Evolutionary conservation across 805 yeast genomes (phyloP).

Genomic region (Saccharomycopsis fodiens): DNA sequence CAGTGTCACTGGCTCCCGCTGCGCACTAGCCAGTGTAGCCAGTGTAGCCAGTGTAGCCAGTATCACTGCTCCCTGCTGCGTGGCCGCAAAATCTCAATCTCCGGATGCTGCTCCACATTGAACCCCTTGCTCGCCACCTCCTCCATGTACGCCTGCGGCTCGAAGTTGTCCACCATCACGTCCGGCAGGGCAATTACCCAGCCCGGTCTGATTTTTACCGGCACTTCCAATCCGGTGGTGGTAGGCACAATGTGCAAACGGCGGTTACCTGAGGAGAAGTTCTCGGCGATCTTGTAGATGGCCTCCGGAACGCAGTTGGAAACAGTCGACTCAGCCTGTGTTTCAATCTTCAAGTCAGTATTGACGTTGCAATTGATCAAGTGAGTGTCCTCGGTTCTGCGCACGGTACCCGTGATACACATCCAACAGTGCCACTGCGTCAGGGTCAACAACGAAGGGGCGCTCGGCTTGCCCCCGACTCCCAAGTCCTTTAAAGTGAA

Average conservation of each 20-base stretch:
- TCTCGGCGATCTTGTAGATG: conserved; percentile 77
- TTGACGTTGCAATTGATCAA: conserved; percentile 88
- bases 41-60: no score
- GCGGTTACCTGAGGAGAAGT: conserved; percentile 75
- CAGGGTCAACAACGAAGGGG: conserved; percentile 47
- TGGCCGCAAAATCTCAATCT: conserved; percentile 77
- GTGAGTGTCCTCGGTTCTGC: conserved; percentile 77
- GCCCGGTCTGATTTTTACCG: conserved; percentile 66
- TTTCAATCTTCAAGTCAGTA: conserved; percentile 77
- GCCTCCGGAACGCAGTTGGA: conserved; percentile 61
- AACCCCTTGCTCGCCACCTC: conserved; percentile 39
- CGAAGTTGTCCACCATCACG: conserved; percentile 64
- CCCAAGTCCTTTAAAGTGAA: conserved; percentile 40
- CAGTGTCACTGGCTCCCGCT: no score
- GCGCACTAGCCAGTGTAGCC: no score
- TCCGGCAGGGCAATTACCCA: conserved; percentile 92
- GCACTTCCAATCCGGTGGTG: conserved; percentile 54
- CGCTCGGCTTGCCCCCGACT: no score
- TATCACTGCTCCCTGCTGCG: conserved; percentile 50
- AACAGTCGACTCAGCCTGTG: conserved; percentile 26
- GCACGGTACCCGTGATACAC: conserved; percentile 93
- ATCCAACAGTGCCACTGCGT: conserved; percentile 97
- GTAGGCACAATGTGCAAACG: conserved; percentile 82
- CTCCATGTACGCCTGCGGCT: conserved; percentile 35
- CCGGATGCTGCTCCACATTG: conserved; percentile 60